Evolutionary conservation across 2,329 filamentous ascomycete species (phyloP), one percentile per base, ranked within the genome.

Genomic region (Lachnellula occidentalis): DNA sequence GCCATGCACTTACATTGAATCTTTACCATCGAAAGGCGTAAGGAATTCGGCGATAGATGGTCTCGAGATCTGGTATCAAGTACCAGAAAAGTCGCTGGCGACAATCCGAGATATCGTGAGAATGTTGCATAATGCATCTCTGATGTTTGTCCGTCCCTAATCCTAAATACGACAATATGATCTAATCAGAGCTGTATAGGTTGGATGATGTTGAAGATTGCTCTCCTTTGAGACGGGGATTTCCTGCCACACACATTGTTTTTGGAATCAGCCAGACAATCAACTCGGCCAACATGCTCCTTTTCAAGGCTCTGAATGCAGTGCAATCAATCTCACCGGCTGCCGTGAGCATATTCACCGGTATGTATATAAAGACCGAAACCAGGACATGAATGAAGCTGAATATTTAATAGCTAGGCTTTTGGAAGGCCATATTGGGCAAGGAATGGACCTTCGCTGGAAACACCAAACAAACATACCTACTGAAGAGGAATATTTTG

Each of bases 401-500:
- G 14, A 53, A 31, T 45, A 21, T 34, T 15, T 34, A 5, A n/a
- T 22, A 54, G 51, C 41, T 0, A 59, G 65, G 34, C 31, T 68
- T 0, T 31, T 55, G 8, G 27, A 53, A 9, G 48, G 68, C 2
- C 60, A 62, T 34, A 24, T 64, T 15, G 69, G 68, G 0, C 69
- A 71, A 48, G 61, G 62, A 42, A 54, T 59, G 24, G 68, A 71
- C 37, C 55, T 70, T 0, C 47, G 63, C 42, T 70, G 66, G 65
- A 67, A 59, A 2, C 52, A 42, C 11, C 53, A 63, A 11, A 8
- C 57, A 4, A 19, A 37, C 0, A 60, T 59, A 11, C 68, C 69
- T 0, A 58, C 59, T 0, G 56, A 60, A 6, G 50, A 58, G 0
- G 64, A 69, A n/a, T 71, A 70, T 34, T 11, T 69, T 9, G 42